Percentiles rank a stretch among this genome's conserved stretches.
phyloP scores from a whole-genome alignment of 2,329 filamentous ascomycete genomes.

The Fusarium xylarioides region DNA sequence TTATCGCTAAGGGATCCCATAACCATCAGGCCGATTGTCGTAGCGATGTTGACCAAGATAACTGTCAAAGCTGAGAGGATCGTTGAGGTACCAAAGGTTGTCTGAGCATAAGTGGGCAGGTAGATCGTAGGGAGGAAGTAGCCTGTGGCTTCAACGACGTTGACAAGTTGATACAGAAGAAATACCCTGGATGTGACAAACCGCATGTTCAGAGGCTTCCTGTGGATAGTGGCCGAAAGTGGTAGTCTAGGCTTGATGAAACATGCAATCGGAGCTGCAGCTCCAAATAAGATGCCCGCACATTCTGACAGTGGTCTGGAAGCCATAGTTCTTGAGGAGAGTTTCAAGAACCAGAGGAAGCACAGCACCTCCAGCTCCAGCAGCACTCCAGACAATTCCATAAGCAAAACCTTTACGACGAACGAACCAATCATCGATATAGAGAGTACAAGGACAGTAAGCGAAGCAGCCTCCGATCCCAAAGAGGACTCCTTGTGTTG shows the following conservation, averaged over 20 bases:
- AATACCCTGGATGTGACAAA: slow-evolving; percentile 63
- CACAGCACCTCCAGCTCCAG: slow-evolving; percentile 52
- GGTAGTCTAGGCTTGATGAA: slow-evolving; percentile 63
- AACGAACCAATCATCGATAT: slow-evolving; percentile 66
- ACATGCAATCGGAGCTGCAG: slow-evolving; percentile 60
- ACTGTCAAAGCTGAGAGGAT: slow-evolving; percentile 61
- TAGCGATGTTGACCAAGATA: slow-evolving; percentile 63
- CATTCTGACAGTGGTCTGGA: slow-evolving; percentile 54
- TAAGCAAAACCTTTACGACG: slow-evolving; percentile 54
- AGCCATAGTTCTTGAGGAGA: slow-evolving; percentile 57
- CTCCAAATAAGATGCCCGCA: slow-evolving; percentile 56
- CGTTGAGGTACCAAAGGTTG: slow-evolving; percentile 54
- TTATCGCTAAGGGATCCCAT: slow-evolving; percentile 57
- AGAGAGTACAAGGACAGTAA: slow-evolving; percentile 63
- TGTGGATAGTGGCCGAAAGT: slow-evolving; percentile 41
- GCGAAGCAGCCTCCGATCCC: slow-evolving; percentile 61
- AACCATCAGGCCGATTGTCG: slow-evolving; percentile 61
- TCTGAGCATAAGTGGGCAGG: slow-evolving; percentile 62
- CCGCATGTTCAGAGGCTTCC: slow-evolving; percentile 47
- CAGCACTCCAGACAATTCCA: slow-evolving; percentile 59
- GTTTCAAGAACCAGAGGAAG: slow-evolving; percentile 59
- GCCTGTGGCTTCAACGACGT: slow-evolving; percentile 63
- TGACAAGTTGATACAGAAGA: slow-evolving; percentile 63
- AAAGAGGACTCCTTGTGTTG: slow-evolving; percentile 66
- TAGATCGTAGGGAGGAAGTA: slow-evolving; percentile 69